Conservation (phyloP, 108 stramenopile species). For the Cyclotella distinguenda region DNA sequence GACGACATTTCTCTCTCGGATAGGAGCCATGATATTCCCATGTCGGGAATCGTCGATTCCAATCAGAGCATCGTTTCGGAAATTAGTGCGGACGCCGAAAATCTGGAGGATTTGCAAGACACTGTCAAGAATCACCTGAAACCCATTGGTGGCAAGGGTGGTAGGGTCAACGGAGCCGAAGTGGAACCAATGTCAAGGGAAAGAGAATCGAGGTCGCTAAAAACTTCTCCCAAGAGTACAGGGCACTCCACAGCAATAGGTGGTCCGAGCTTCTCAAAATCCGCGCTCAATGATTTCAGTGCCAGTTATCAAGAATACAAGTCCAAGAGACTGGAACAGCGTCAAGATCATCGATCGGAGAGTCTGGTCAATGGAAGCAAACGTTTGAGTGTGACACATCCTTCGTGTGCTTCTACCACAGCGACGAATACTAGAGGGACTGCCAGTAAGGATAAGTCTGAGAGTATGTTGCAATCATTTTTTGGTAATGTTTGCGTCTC, state of each 20-base stretch:
- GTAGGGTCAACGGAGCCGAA: too few relatives aligned
- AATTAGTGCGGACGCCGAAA: slow-evolving; percentile 12
- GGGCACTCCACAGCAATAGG: too few relatives aligned
- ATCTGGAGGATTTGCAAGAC: slow-evolving; percentile 1
- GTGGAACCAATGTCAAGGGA: background rate
- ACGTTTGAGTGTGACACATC: too few relatives aligned
- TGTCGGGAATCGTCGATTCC: slow-evolving; percentile 9
- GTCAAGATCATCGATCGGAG: background rate
- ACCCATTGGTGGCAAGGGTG: too few relatives aligned
- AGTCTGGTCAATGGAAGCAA: too few relatives aligned
- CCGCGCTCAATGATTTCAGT: too few relatives aligned
- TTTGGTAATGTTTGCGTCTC: background rate
- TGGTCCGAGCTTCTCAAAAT: too few relatives aligned
- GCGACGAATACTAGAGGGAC: background rate
- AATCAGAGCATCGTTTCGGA: slow-evolving; percentile 36
- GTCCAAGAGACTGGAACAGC: background rate
- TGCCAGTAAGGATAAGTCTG: background rate
- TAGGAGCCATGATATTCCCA: slow-evolving; percentile 1
- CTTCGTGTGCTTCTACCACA: too few relatives aligned
- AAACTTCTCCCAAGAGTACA: too few relatives aligned
- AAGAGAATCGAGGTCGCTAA: too few relatives aligned
- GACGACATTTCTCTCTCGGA: background rate
- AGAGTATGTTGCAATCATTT: background rate
- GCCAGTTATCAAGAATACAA: slow-evolving; percentile 1
- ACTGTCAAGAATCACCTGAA: slow-evolving; percentile 3